Evolutionary conservation across 257 asterid species (phyloP).

Genomic region (Ophiorrhiza pumila): DNA sequence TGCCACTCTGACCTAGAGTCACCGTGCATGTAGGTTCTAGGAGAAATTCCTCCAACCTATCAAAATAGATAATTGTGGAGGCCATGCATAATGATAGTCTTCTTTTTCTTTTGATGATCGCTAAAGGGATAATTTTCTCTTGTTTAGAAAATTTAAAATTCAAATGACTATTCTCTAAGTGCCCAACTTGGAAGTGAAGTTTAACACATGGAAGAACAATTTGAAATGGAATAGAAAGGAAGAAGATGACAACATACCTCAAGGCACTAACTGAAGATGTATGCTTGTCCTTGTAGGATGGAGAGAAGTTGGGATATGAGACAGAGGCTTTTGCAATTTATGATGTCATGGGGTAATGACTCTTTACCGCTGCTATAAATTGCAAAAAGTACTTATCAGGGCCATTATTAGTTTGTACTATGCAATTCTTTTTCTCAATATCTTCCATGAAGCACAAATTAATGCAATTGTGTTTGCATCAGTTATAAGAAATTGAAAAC

Average conservation of each 20-base stretch:
- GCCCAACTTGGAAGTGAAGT: background rate
- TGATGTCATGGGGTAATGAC: conserved; percentile 79
- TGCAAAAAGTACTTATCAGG: background rate
- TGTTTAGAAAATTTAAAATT: background rate
- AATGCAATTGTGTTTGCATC: background rate
- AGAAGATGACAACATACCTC: background rate
- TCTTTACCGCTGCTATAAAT: conserved; percentile 4
- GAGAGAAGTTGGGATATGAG: conserved; percentile 88
- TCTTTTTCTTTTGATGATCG: background rate
- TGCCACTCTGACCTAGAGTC: background rate
- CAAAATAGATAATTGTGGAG: background rate
- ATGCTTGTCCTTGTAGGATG: conserved; percentile 54
- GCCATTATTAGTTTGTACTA: background rate
- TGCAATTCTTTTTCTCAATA: background rate
- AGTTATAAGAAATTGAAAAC: background rate
- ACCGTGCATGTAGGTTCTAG: background rate
- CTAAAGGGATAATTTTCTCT: background rate
- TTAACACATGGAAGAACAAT: background rate
- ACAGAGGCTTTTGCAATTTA: conserved; percentile 91
- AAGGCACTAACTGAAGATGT: conserved; percentile 5
- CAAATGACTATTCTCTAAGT: background rate
- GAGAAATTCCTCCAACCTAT: background rate
- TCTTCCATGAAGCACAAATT: background rate
- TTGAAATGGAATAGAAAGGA: background rate
- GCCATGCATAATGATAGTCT: background rate